These are phyloP conservation scores for Aspergillus vadensis DNA, from an alignment of 2,329 filamentous ascomycete species.

Conservation along the genomic window DNA sequence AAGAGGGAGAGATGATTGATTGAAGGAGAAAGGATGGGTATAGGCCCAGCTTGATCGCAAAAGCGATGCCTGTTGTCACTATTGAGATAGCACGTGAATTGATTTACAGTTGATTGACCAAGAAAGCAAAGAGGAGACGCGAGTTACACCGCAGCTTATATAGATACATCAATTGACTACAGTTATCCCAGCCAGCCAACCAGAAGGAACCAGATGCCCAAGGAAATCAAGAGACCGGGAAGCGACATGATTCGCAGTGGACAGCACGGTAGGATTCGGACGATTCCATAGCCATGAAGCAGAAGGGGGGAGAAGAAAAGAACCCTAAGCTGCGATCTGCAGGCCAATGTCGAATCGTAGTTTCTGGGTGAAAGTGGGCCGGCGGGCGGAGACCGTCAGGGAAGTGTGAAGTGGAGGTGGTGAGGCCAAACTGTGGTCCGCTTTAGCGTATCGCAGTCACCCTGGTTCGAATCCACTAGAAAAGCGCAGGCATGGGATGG, in stretches of 20 bases:
- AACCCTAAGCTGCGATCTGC: conserved; percentile 15
- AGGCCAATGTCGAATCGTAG: conserved; percentile 10
- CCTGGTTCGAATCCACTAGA: not conserved
- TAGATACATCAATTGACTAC: conserved; percentile 1
- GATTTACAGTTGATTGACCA: not conserved
- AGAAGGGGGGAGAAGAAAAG: conserved; percentile 14
- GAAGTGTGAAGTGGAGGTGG: not conserved
- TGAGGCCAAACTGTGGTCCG: too few relatives aligned
- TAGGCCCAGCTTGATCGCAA: not conserved
- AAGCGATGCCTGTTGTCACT: not conserved
- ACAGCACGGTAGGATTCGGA: not conserved
- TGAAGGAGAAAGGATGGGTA: not conserved
- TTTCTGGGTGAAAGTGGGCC: conserved; percentile 10
- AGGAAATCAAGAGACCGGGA: conserved; percentile 10
- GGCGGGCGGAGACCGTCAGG: conserved; percentile 11
- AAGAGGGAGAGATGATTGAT: not conserved
- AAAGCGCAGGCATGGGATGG: not conserved
- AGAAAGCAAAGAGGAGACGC: not conserved
- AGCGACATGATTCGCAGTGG: conserved; percentile 15
- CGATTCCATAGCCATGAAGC: conserved; percentile 9
- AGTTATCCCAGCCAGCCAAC: not conserved
- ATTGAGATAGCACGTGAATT: not conserved
- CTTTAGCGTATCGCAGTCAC: not conserved
- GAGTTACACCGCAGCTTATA: conserved; percentile 12
- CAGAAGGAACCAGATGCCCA: conserved; percentile 1